These are phyloP conservation scores for Caryopteris hybrid DNA, from an alignment of 305 asterid species.

Conservation along the genomic window DNA sequence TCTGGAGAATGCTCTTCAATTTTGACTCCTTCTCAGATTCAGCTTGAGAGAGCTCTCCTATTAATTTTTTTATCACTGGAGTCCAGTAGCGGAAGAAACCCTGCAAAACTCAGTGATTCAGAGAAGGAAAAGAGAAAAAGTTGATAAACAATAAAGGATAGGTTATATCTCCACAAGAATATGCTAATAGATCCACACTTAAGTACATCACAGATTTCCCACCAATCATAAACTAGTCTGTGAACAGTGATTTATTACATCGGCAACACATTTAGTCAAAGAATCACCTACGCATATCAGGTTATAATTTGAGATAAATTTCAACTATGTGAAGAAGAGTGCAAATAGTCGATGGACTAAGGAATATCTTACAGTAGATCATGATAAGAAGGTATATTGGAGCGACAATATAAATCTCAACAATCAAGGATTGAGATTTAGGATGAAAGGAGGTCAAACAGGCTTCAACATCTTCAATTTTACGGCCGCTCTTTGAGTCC, in stretches of 20 bases:
- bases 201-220: conserved; percentile 3
- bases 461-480: background rate
- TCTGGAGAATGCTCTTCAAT: conserved; percentile 83
- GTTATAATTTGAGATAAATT: background rate
- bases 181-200: background rate
- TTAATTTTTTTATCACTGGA: conserved; percentile 55
- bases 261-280: background rate
- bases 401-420: background rate
- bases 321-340: background rate
- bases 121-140: background rate
- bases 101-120: conserved; percentile 38
- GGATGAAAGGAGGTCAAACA: background rate
- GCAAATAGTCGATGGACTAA: background rate
- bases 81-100: conserved; percentile 92
- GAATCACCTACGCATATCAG: background rate
- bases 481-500: background rate
- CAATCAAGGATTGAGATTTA: background rate
- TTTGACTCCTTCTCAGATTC: conserved; percentile 83
- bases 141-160: background rate
- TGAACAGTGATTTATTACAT: background rate
- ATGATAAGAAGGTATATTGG: background rate
- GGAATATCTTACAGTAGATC: background rate
- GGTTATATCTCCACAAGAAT: conserved; percentile 4
- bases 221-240: background rate
- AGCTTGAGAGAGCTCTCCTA: conserved; percentile 80